Conservation (phyloP, 192 early-diverging fungal genomes). For the Linnemannia exigua region DNA sequence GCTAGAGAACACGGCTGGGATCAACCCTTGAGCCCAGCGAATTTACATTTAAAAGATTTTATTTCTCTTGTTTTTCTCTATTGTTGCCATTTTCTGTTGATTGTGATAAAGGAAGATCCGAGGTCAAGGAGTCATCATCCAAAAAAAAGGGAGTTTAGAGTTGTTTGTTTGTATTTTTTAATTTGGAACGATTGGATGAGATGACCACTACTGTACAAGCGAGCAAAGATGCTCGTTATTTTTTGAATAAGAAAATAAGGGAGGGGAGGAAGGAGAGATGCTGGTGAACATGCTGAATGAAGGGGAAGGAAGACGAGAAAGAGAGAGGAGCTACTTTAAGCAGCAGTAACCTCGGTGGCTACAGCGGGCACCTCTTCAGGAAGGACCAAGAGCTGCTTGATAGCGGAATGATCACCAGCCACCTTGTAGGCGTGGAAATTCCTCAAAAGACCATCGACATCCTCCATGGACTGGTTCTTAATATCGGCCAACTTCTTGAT, state of each 20-base stretch:
- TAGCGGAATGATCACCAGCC: conserved; percentile 63
- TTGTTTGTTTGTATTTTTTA: conserved; percentile 7
- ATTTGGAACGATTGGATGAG: neutral
- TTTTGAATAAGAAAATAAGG: neutral
- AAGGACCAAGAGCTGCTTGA: conserved; percentile 49
- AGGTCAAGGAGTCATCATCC: no score
- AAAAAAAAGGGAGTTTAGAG: no score
- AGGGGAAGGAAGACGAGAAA: conserved; percentile 4
- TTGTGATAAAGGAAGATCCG: neutral
- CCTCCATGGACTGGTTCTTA: conserved; percentile 91
- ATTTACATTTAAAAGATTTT: neutral
- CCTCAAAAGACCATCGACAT: conserved; percentile 89
- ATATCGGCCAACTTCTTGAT: conserved; percentile 98
- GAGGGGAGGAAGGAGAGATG: neutral
- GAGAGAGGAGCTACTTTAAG: conserved; percentile 5
- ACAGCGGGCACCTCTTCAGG: conserved; percentile 15
- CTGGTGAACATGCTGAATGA: conserved; percentile 10
- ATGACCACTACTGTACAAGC: neutral
- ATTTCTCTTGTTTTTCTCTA: conserved; percentile 21
- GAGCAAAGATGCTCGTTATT: conserved; percentile 1
- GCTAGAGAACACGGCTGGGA: no score
- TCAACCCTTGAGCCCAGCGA: no score
- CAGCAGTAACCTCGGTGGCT: conserved; percentile 3
- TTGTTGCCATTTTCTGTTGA: conserved; percentile 16
- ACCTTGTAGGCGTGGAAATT: conserved; percentile 80